These are phyloP conservation scores for Pyrenula aspistea DNA, from an alignment of 495 filamentous ascomycete genomes.

Conservation along the genomic window DNA sequence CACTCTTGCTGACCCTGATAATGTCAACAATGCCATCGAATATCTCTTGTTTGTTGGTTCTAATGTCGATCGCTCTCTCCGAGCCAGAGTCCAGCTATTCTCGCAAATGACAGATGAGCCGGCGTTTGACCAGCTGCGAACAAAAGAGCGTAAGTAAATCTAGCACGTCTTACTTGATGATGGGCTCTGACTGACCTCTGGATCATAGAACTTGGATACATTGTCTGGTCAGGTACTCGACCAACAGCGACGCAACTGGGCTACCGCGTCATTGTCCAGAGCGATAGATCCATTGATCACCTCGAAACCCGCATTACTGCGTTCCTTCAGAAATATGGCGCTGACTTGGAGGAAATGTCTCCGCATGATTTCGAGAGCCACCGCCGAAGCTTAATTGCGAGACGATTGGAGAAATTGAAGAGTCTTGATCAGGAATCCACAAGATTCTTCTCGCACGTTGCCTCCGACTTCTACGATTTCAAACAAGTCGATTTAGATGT, in stretches of 20 bases:
- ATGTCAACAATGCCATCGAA: slow-evolving; percentile 95
- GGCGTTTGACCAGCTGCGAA: slow-evolving; percentile 84
- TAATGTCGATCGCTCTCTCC: slow-evolving; percentile 48
- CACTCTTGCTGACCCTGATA: slow-evolving; percentile 72
- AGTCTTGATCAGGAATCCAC: slow-evolving; percentile 75
- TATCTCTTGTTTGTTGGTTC: slow-evolving; percentile 75
- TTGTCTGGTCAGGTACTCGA: slow-evolving; percentile 74
- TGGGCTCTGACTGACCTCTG: too few species aligned
- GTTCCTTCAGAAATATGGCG: slow-evolving; percentile 58
- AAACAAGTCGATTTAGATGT: slow-evolving; percentile 69
- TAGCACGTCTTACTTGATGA: too few species aligned
- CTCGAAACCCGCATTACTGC: slow-evolving; percentile 77
- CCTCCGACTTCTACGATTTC: slow-evolving; percentile 83
- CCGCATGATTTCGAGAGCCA: slow-evolving; percentile 81
- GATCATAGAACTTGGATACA: slow-evolving; percentile 95
- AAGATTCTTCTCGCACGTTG: slow-evolving; percentile 76
- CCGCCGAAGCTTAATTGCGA: slow-evolving; percentile 81
- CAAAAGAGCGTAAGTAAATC: too few species aligned
- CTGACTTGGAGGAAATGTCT: slow-evolving; percentile 60
- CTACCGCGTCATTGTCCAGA: slow-evolving; percentile 88
- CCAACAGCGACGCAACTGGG: slow-evolving; percentile 61
- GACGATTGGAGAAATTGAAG: slow-evolving; percentile 84
- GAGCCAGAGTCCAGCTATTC: slow-evolving; percentile 69
- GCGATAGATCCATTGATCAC: slow-evolving; percentile 71
- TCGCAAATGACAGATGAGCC: slow-evolving; percentile 92